These are phyloP conservation scores for Leishmania gerbilli DNA, from an alignment of 208 protist species.

Conservation along the genomic window DNA sequence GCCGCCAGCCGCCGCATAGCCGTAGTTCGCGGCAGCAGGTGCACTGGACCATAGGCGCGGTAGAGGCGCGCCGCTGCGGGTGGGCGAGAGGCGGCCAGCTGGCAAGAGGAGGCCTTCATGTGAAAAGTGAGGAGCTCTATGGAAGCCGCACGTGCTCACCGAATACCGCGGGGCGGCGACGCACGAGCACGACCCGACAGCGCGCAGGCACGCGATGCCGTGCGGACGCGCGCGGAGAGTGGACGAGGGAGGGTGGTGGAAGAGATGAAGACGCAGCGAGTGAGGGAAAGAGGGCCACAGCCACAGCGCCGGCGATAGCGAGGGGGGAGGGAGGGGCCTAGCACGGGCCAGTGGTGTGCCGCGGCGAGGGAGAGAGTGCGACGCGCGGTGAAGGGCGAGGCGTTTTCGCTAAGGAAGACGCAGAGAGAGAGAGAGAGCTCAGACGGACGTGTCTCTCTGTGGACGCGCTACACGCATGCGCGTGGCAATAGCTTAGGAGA, in stretches of 20 bases:
- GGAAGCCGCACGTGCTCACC: background rate
- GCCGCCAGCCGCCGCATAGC: background rate
- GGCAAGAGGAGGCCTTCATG: slow-evolving; percentile 7
- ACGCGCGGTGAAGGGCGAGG: too few relatives aligned
- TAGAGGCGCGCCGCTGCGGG: background rate
- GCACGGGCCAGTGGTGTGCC: too few relatives aligned
- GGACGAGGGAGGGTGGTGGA: background rate
- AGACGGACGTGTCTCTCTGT: background rate
- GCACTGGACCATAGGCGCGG: background rate
- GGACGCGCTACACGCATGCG: background rate
- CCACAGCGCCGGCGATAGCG: background rate
- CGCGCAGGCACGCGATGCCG: background rate
- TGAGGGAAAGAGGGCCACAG: background rate
- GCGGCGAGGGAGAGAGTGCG: too few relatives aligned
- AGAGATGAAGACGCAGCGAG: background rate
- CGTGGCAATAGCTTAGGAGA: background rate
- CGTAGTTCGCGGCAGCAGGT: slow-evolving; percentile 7
- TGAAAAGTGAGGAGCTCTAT: background rate
- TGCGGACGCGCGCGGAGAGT: background rate
- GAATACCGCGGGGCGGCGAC: background rate
- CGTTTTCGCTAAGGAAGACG: too few relatives aligned
- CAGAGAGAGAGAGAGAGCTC: background rate
- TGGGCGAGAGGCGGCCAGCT: background rate
- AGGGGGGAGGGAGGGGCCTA: background rate
- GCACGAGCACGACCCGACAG: background rate